phyloP scores from a whole-genome alignment of 2,329 filamentous ascomycete genomes.

The Elsinoe australis region DNA sequence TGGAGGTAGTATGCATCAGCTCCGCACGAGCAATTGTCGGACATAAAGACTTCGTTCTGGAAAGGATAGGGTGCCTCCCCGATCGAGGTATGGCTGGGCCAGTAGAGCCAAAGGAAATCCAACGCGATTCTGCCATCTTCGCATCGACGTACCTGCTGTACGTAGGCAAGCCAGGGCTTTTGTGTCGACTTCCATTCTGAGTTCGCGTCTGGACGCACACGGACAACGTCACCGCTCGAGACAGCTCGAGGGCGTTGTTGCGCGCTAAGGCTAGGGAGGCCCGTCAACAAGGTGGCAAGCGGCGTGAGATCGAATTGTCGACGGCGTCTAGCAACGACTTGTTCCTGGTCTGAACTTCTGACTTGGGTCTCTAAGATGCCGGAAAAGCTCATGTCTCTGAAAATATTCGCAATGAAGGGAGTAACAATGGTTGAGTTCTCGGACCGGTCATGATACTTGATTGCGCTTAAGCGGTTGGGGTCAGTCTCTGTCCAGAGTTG shows the following conservation, averaged over 20 bases:
- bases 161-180: slow-evolving; percentile 61
- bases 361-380: slow-evolving; percentile 38
- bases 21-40: slow-evolving; percentile 65
- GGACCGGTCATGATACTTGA: slow-evolving; percentile 26
- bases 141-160: slow-evolving; percentile 48
- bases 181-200: slow-evolving; percentile 50
- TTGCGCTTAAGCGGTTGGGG: slow-evolving; percentile 25
- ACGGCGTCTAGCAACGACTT: slow-evolving; percentile 19
- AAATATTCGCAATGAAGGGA: slow-evolving; percentile 57
- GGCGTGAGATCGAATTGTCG: slow-evolving; percentile 25
- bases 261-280: no score
- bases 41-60: slow-evolving; percentile 67
- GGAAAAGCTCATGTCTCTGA: slow-evolving; percentile 55
- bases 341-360: slow-evolving; percentile 22
- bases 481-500: slow-evolving; percentile 35
- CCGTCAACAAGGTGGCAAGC: neutral
- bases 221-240: slow-evolving; percentile 44
- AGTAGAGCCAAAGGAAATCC: slow-evolving; percentile 67
- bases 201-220: slow-evolving; percentile 39
- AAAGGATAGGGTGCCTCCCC: slow-evolving; percentile 60
- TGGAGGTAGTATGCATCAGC: slow-evolving; percentile 45
- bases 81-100: slow-evolving; percentile 63
- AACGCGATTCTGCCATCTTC: slow-evolving; percentile 40
- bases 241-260: slow-evolving; percentile 24
- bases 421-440: slow-evolving; percentile 56